These are phyloP conservation scores for Lactarius tabidus DNA, from an alignment of 768 basidiomycete species.

Conservation along the genomic window DNA sequence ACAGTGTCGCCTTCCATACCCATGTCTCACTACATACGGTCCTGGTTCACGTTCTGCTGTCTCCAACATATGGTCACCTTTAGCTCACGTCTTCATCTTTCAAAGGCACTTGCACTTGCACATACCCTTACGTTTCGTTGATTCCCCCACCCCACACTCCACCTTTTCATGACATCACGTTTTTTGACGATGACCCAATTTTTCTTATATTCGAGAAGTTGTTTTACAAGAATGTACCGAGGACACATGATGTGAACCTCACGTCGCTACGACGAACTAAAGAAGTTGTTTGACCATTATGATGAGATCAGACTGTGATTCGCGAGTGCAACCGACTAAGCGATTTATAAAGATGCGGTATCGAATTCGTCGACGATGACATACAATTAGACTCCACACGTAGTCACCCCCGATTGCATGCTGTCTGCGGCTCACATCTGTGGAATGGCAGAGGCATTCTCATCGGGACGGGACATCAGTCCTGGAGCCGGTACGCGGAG, in stretches of 20 bases:
- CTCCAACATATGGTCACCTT: constrained; percentile 7
- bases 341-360: not conserved
- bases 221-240: constrained; percentile 6
- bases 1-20: not conserved
- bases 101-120: constrained; percentile 1
- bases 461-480: not conserved
- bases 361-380: constrained; percentile 3
- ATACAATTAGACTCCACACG: not conserved
- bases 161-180: constrained; percentile 14
- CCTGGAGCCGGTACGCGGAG: not conserved
- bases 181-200: not conserved
- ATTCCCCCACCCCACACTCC: not conserved
- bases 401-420: not conserved
- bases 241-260: constrained; percentile 1
- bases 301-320: not conserved
- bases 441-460: not conserved
- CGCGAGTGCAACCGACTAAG: not conserved
- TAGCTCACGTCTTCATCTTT: not conserved
- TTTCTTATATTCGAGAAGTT: not conserved
- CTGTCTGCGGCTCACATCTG: not conserved
- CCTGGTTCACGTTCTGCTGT: not conserved
- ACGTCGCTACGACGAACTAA: not conserved
- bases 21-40: constrained; percentile 4
- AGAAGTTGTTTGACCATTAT: not conserved
- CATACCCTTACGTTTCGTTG: not conserved